Evolutionary conservation across 176 grass and related monocot species (phyloP).

Genomic region (Elymus sibiricus): DNA sequence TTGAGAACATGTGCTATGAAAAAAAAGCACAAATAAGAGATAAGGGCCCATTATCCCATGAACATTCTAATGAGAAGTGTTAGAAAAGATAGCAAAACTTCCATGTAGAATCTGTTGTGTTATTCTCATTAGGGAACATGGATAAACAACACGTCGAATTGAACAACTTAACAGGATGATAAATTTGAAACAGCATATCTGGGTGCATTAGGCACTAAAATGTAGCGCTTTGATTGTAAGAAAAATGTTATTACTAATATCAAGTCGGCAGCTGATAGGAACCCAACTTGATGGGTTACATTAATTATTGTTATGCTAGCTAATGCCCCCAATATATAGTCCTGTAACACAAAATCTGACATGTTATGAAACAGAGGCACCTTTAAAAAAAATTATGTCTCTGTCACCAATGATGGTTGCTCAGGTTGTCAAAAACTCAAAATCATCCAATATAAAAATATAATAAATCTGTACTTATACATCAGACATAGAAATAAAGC

Average conservation of each 20-base stretch:
- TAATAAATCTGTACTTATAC: too few relatives aligned
- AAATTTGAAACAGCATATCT: neutral
- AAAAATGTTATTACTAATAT: slow-evolving; percentile 60
- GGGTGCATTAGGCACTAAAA: neutral
- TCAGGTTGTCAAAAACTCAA: too few relatives aligned
- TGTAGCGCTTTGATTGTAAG: slow-evolving; percentile 6
- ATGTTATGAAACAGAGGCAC: too few relatives aligned
- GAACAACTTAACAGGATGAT: neutral
- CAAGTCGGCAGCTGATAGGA: slow-evolving; percentile 83
- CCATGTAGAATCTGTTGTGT: neutral
- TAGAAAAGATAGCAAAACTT: neutral
- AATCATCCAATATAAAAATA: too few relatives aligned
- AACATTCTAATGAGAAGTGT: slow-evolving; percentile 6
- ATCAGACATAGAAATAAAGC: too few relatives aligned
- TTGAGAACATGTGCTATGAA: slow-evolving; percentile 64
- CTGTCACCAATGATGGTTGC: slow-evolving; percentile 93
- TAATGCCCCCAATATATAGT: slow-evolving; percentile 79
- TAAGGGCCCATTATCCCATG: neutral
- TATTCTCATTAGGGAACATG: slow-evolving; percentile 18
- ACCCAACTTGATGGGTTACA: slow-evolving; percentile 98
- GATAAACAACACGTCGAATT: neutral
- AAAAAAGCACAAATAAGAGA: slow-evolving; percentile 10
- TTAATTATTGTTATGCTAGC: slow-evolving; percentile 79
- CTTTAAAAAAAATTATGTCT: slow-evolving; percentile 57
- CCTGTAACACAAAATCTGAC: slow-evolving; percentile 52